These are phyloP conservation scores for Phytophthora podocarpi DNA, from an alignment of 352 stramenopile genomes.

Conservation along the genomic window DNA sequence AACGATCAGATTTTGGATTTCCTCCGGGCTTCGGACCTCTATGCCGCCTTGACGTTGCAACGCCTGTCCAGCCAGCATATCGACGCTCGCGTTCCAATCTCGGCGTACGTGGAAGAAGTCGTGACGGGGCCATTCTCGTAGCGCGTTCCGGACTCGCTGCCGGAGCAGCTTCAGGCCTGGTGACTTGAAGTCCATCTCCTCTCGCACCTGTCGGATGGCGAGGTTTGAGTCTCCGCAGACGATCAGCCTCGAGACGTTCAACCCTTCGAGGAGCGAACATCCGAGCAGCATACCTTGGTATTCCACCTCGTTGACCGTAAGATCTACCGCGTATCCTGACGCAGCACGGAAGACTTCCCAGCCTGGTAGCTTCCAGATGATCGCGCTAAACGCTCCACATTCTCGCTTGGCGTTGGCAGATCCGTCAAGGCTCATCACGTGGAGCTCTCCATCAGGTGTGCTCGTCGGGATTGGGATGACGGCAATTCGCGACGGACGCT, in stretches of 20 bases:
- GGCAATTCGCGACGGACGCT: not conserved
- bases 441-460: not conserved
- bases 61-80: no score
- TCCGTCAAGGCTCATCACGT: conserved; percentile 20
- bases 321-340: not conserved
- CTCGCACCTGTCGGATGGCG: not conserved
- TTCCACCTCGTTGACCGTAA: conserved; percentile 28
- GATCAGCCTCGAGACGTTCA: not conserved
- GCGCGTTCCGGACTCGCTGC: not conserved
- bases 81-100: conserved; percentile 11
- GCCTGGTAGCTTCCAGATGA: conserved; percentile 17
- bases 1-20: not conserved
- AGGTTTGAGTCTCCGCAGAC: conserved; percentile 6
- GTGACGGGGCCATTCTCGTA: not conserved
- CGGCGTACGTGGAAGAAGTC: not conserved
- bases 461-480: not conserved
- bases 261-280: not conserved
- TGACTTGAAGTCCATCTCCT: conserved; percentile 4
- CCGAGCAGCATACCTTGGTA: conserved; percentile 12
- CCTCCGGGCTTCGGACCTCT: not conserved
- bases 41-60: not conserved
- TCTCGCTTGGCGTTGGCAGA: conserved; percentile 11
- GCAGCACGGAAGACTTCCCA: not conserved
- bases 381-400: conserved; percentile 3
- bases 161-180: not conserved